phyloP scores from a whole-genome alignment of 768 basidiomycete genomes.

The Leucocoprinus leucothites region DNA sequence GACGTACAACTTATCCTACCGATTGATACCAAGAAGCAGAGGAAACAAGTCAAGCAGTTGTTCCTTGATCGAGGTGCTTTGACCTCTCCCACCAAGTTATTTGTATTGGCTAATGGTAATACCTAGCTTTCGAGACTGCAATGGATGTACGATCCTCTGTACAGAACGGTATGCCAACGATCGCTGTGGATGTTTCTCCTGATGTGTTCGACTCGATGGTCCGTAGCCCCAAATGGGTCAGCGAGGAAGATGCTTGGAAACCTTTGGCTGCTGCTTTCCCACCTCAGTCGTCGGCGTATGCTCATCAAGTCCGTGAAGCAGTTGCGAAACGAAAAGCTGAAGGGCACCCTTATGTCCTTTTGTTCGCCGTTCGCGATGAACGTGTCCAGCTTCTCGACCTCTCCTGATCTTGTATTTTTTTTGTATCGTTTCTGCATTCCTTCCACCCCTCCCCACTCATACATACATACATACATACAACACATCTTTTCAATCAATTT shows the following conservation, averaged over 20 bases:
- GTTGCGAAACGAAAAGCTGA: slow-evolving; percentile 59
- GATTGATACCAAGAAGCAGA: slow-evolving; percentile 68
- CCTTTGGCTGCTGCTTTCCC: slow-evolving; percentile 52
- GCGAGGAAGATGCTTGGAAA: slow-evolving; percentile 77
- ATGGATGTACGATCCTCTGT: slow-evolving; percentile 56
- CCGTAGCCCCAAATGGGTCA: slow-evolving; percentile 58
- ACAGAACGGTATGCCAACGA: slow-evolving; percentile 57
- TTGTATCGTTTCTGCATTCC: not conserved
- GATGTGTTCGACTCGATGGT: slow-evolving; percentile 62
- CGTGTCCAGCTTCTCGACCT: slow-evolving; percentile 58
- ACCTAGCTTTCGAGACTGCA: slow-evolving; percentile 62
- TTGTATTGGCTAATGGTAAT: not conserved
- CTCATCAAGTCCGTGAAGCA: slow-evolving; percentile 65
- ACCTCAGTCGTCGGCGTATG: slow-evolving; percentile 56
- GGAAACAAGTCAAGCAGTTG: slow-evolving; percentile 68
- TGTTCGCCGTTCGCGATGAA: slow-evolving; percentile 70
- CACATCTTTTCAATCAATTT: not conserved
- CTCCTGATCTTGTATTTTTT: slow-evolving; percentile 3
- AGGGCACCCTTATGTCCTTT: slow-evolving; percentile 56
- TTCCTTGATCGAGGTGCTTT: slow-evolving; percentile 61
- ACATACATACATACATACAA: too few relatives aligned
- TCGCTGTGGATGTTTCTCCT: slow-evolving; percentile 69
- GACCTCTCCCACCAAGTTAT: not conserved
- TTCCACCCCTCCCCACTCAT: not conserved
- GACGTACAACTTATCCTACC: slow-evolving; percentile 68